A percentile compares a stretch with the other conserved stretches of the same genome.
phyloP scores from a whole-genome alignment of 2,329 filamentous ascomycete species.

The Fusarium coffeatum region DNA sequence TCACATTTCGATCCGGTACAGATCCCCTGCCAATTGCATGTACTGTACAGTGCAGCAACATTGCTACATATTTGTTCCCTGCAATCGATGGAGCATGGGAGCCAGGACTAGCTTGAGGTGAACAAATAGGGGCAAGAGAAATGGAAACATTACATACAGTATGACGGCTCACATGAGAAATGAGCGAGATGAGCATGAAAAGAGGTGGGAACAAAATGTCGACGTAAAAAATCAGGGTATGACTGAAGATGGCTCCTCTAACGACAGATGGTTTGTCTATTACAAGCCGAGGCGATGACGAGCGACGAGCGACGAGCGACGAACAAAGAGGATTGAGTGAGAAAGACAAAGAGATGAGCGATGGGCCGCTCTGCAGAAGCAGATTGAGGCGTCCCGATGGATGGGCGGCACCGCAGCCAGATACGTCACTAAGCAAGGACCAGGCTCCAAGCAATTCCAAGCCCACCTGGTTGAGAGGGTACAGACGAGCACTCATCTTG shows the following conservation, averaged over 20 bases:
- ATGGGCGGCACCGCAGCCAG: constrained; percentile 43
- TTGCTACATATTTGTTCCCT: constrained; percentile 29
- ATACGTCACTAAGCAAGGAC: constrained; percentile 44
- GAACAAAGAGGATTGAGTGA: constrained; percentile 24
- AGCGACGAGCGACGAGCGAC: constrained; percentile 12
- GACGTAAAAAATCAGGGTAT: not conserved
- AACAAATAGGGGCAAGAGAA: constrained; percentile 32
- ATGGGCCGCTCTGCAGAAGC: constrained; percentile 32
- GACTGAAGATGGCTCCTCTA: constrained; percentile 6
- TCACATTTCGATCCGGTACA: constrained; percentile 44
- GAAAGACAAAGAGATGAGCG: constrained; percentile 16
- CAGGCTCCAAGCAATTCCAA: constrained; percentile 10
- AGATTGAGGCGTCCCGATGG: constrained; percentile 41
- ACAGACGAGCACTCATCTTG: constrained; percentile 6
- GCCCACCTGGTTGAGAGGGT: not conserved
- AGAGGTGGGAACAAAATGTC: constrained; percentile 9
- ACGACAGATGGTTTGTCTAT: not conserved
- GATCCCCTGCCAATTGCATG: constrained; percentile 18
- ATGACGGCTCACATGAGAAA: constrained; percentile 27
- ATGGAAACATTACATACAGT: constrained; percentile 33
- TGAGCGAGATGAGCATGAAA: constrained; percentile 22
- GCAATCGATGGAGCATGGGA: constrained; percentile 23
- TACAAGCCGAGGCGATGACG: constrained; percentile 16
- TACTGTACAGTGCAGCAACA: constrained; percentile 21
- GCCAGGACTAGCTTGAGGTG: constrained; percentile 29